Evolutionary conservation across 192 early-diverging fungal genomes (phyloP).

Genomic region (Umbelopsis ramanniana): DNA sequence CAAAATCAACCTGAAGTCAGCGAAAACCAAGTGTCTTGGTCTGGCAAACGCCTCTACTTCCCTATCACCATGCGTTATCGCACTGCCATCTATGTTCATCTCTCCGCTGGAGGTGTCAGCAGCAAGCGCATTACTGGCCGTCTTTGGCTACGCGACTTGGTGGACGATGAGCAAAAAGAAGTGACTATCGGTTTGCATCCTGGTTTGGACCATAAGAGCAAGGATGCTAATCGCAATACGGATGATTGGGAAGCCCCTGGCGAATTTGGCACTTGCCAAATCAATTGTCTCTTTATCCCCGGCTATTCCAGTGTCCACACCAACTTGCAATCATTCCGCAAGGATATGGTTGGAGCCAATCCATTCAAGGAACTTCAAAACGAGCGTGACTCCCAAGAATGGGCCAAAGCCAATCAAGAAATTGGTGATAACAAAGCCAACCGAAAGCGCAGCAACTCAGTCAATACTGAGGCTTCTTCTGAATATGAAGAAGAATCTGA

Average conservation of each 20-base stretch:
- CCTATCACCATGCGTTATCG: conserved; percentile 32
- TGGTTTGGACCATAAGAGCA: conserved; percentile 9
- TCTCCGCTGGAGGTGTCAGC: background rate
- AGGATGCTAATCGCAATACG: conserved; percentile 34
- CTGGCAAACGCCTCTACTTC: conserved; percentile 22
- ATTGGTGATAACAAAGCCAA: background rate
- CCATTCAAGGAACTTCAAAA: conserved; percentile 26
- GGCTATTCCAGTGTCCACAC: conserved; percentile 33
- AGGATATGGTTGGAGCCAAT: conserved; percentile 36
- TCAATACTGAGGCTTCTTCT: background rate
- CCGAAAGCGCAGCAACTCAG: background rate
- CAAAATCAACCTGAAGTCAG: background rate
- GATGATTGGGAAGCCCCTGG: conserved; percentile 23
- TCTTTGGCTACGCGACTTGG: conserved; percentile 25
- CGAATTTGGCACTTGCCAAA: conserved; percentile 1
- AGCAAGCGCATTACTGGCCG: conserved; percentile 18
- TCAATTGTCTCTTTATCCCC: conserved; percentile 24
- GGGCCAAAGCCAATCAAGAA: conserved; percentile 7
- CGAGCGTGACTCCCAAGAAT: conserved; percentile 23
- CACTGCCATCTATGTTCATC: conserved; percentile 27
- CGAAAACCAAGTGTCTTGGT: conserved; percentile 17
- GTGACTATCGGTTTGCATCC: conserved; percentile 20
- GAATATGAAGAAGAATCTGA: conserved; percentile 10
- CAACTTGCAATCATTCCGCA: conserved; percentile 10
- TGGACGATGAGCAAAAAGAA: conserved; percentile 29